Percentiles rank a stretch among this genome's conserved stretches.
Conservation (phyloP, 1,284 basidiomycete genomes). For the Gomphus sp. region DNA sequence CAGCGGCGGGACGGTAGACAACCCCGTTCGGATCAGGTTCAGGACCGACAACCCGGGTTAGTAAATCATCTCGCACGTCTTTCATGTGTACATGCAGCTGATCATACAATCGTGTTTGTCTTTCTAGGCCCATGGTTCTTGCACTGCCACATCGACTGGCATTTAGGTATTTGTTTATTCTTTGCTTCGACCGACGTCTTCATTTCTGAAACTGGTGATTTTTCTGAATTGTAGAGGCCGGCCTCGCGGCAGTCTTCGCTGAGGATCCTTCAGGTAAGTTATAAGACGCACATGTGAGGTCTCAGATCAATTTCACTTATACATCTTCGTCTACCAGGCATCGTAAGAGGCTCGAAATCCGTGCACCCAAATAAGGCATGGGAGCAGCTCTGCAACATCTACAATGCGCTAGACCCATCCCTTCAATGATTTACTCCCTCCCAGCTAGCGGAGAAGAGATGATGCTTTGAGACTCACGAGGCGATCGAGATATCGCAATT, state of each 20-base stretch:
- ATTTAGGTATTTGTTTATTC: background rate
- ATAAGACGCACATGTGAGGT: background rate
- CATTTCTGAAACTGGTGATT: background rate
- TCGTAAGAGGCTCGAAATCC: background rate
- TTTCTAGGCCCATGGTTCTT: constrained; percentile 4
- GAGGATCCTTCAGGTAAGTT: constrained; percentile 3
- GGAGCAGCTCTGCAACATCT: constrained; percentile 5
- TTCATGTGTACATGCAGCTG: too few species aligned
- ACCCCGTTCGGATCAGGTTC: constrained; percentile 1
- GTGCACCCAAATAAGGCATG: background rate
- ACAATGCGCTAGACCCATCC: constrained; percentile 1
- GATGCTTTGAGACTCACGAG: too few species aligned
- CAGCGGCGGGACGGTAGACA: background rate
- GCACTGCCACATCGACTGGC: constrained; percentile 9
- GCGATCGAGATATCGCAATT: too few species aligned
- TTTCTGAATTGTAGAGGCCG: background rate
- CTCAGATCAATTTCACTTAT: too few species aligned
- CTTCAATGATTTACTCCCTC: constrained; percentile 1
- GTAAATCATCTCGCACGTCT: background rate
- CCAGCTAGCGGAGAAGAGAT: too few species aligned
- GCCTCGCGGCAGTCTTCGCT: constrained; percentile 6
- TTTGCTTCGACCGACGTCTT: background rate
- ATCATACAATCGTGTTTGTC: background rate
- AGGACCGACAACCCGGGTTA: constrained; percentile 7
- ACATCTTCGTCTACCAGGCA: background rate